Evolutionary conservation across 495 filamentous ascomycete species (phyloP), one percentile per base, ranked within the genome.

Genomic region (Penicillium salamii): DNA sequence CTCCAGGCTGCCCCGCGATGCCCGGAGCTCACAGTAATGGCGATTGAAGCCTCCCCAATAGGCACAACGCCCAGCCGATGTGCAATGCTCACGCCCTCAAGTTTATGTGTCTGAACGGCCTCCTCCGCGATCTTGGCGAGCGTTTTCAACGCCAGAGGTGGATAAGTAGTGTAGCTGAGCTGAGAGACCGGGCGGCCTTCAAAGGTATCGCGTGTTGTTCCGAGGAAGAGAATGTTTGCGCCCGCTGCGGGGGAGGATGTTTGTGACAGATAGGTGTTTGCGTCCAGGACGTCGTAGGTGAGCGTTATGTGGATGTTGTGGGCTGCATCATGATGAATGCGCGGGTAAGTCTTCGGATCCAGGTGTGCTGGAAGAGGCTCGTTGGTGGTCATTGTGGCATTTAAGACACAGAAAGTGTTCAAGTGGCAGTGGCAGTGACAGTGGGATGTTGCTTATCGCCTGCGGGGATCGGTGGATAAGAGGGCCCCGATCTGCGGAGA

Each of bases 1-100:
- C 72, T 71, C 91, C 91, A 98, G 31, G 89, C 93, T 35, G 87
- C 88, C 57, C 84, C 80, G n/a, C 93, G 79, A 77, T 98, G 93
- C 35, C 88, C 82, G 18, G 87, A 75, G 42, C 87, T 88, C 12
- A 97, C 89, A 7, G 90, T 89, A 64, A 98, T 90, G 50, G 92
- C 71, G 56, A 98, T 92, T 57, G 89, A 95, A 62, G 95, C 91
- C 67, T 97, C 91, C 5, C 82, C 84, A 32, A 98, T 82, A 2
- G 90, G 90, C 4, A 96, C 91, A 13, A 77, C 72, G 0, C 93
- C 93, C 7, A 98, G 75, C n/a, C 93, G 79, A 67, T 98, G 93
- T 37, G 86, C 75, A 61, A 97, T 89, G 33, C 83, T 80, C 42
- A 97, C 84, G 0, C 80, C 83, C 18, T 74, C 72, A 5, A 97